phyloP scores from a whole-genome alignment of 495 filamentous ascomycete genomes.

The Glutinoglossum americanum region DNA sequence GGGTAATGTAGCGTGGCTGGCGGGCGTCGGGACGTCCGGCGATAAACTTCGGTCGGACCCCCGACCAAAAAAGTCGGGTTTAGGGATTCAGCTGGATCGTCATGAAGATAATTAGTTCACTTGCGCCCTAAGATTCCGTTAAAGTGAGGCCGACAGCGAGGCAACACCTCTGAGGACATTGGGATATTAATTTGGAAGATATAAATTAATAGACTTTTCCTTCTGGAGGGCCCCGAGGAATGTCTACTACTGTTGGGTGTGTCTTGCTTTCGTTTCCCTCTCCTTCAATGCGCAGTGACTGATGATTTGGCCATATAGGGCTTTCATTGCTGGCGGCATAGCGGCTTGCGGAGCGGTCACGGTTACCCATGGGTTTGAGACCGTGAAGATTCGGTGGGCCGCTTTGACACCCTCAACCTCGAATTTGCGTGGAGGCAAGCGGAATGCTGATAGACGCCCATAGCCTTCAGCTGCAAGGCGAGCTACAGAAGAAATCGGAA shows the following conservation, averaged over 20 bases:
- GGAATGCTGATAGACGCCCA: background rate
- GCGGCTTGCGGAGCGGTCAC: constrained; percentile 95
- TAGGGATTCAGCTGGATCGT: background rate
- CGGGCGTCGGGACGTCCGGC: background rate
- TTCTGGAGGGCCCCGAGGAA: constrained; percentile 5
- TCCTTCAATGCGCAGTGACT: background rate
- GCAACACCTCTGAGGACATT: background rate
- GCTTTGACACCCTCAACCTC: background rate
- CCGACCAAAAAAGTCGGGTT: background rate
- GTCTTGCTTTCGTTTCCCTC: constrained; percentile 3
- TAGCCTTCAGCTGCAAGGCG: constrained; percentile 89
- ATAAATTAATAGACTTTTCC: background rate
- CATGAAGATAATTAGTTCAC: background rate
- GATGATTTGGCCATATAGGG: constrained; percentile 18
- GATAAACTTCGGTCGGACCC: background rate
- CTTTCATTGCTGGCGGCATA: constrained; percentile 86
- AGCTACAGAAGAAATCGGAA: constrained; percentile 68
- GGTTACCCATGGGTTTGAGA: constrained; percentile 95
- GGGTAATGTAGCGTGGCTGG: background rate
- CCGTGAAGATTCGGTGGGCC: constrained; percentile 83
- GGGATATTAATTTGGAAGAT: background rate
- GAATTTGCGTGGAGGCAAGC: constrained; percentile 2
- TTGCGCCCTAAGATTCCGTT: background rate
- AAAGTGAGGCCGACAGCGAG: too few relatives aligned
- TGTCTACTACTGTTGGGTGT: constrained; percentile 34